Evolutionary conservation across 176 grass and related monocot species (phyloP), one percentile per base, ranked within the genome.

Genomic region (Panicum miliaceum): DNA sequence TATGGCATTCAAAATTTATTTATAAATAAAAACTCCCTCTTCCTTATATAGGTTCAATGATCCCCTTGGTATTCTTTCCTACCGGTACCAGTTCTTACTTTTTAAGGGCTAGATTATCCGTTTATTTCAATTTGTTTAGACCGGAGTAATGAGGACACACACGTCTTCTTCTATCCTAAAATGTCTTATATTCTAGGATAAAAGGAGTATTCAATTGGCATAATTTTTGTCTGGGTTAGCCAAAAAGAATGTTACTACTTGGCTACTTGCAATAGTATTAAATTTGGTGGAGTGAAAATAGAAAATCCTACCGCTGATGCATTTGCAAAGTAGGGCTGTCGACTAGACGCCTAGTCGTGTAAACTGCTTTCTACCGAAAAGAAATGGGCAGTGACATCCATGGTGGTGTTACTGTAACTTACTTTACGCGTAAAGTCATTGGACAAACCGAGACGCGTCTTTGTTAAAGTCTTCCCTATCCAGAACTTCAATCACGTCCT

Each of bases 391-490:
- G 51, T 37, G 61, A 7, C 53, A 68, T 75, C 50, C 6, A 13
- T 62, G 36, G 64, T 71, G 80, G 73, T 36, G 63, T 27, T 8
- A 82, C 52, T 68, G 79, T 68, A 40, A 68, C 19, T 43, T 63
- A 8, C 81, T 79, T 88, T 89, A 42, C 1, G 60, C 46, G 48
- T 85, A 80, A 81, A 78, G 54, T 61, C 40, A 2, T 75, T 75
- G 71, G 63, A 26, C 82, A 69, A 15, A 81, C 43, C 77, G 37
- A 77, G 41, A 83, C 25, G 65, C 46, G 27, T 65, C 75, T 32
- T 59, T 32, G 12, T 74, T 74, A 80, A 69, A 76, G 45, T 61
- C 37, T 32, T 26, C 5, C 42, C 51, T 85, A 89, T 89, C 83
- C 64, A 75, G 65, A 81, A n/a, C 45, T 54, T 46, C 27, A 42